These are phyloP conservation scores for Tricladium varicosporioides DNA, from an alignment of 2,329 filamentous ascomycete genomes.

Conservation along the genomic window DNA sequence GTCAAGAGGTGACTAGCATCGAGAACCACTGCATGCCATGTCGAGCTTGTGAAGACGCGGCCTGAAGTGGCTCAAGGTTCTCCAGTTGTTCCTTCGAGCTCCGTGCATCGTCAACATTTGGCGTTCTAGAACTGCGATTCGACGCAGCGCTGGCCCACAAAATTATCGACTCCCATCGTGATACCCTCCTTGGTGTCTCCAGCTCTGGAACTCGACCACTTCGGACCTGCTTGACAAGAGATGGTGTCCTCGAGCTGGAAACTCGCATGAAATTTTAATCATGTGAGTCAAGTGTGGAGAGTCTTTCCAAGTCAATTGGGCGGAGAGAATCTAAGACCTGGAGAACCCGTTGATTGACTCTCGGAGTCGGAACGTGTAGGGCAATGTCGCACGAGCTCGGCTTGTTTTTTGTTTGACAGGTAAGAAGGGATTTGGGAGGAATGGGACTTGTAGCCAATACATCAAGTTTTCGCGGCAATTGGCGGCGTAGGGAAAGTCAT, in stretches of 20 bases:
- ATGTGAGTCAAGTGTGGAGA: conserved; percentile 33
- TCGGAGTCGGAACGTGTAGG: conserved; percentile 9
- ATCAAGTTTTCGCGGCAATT: conserved; percentile 17
- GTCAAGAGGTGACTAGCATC: background rate
- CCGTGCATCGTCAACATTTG: conserved; percentile 20
- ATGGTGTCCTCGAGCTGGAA: background rate
- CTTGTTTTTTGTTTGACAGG: conserved; percentile 3
- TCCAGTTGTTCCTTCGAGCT: conserved; percentile 11
- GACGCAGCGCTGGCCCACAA: conserved; percentile 4
- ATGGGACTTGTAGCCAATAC: conserved; percentile 25
- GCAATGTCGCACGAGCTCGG: conserved; percentile 5
- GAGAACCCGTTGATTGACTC: conserved; percentile 15
- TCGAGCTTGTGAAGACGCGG: background rate
- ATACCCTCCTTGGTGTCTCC: conserved; percentile 8
- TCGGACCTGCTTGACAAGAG: conserved; percentile 20
- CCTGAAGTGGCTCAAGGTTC: conserved; percentile 7
- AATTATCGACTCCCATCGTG: background rate
- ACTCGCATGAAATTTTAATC: conserved; percentile 31
- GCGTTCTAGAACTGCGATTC: conserved; percentile 21
- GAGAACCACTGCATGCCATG: background rate
- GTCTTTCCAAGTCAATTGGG: conserved; percentile 23
- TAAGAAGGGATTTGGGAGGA: background rate
- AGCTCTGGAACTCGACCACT: conserved; percentile 13
- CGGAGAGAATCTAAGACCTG: conserved; percentile 12
- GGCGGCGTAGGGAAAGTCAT: conserved; percentile 12